Base-by-base conservation (phyloP, 345 rosid genomes). In the Pistacia vera region DNA sequence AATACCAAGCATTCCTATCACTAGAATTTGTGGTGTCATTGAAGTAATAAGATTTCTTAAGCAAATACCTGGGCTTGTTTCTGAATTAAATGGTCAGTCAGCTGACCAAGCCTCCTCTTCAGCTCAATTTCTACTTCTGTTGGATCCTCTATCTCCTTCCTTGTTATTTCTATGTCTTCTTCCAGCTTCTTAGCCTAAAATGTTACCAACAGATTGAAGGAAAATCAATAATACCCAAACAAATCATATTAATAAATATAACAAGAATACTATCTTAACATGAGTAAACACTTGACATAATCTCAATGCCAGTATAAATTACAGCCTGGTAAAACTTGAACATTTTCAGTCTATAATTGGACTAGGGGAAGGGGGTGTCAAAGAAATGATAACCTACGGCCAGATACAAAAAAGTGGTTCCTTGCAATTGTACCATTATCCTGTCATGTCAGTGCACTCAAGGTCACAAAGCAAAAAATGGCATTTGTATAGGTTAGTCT, bases 1-100 rank as follows among this genome's bases (percentile, higher is more conserved):
- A 17, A 72, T 5, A 49, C 8, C 41, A 60, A 62, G 51, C 72
- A 70, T 64, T 20, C 35, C 49, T 28, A 57, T 66, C 51, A 49
- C 60, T 36, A 36, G 8, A 74, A 6, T 18, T 52, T 35, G 4
- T 54, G 63, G 17, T 55, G 51, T 10, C 9, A 20, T 65, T 7
- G 8, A 63, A 16, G 41, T 18, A 65, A 48, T 22, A 69, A 8
- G 72, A 5, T 41, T 1, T 69, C 75, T 66, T 11, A 33, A 71
- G 71, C 55, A 73, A 79, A 82, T 69, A 95, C 99, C 99, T 93
- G 99, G 63, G 96, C 87, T 84, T 95, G 99, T 82, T 95, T 93
- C 88, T 95, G 97, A 87, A 95, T 93, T 79, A 95, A 86, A 90
- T 92, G 99, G 87, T 95, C 99, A 64, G 98, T 93, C 74, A 93